Conservation (phyloP, 306 rosid species). For the Rubus idaeus region DNA sequence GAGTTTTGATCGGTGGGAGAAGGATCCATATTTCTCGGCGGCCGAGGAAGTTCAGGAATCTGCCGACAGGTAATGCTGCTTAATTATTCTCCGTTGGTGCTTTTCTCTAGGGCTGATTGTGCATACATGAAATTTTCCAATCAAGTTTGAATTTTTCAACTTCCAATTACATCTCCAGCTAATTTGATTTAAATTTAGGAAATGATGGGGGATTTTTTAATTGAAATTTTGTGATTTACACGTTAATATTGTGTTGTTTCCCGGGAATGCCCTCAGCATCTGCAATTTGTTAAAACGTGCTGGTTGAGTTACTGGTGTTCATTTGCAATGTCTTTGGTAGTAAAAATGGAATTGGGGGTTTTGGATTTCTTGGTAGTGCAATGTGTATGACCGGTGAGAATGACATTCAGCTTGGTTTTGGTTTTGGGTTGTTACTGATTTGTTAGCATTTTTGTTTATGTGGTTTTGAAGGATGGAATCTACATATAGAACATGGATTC, state of each 20-base stretch:
- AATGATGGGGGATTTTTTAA: neutral
- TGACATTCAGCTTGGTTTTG: neutral
- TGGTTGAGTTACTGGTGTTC: neutral
- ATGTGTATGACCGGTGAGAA: neutral
- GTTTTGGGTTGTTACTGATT: constrained; percentile 23
- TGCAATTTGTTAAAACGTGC: neutral
- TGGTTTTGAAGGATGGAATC: constrained; percentile 80
- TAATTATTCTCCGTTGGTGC: neutral
- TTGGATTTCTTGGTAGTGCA: neutral
- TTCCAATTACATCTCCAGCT: neutral
- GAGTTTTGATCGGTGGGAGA: constrained; percentile 92
- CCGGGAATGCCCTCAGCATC: neutral
- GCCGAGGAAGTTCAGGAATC: constrained; percentile 99
- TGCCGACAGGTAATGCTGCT: constrained; percentile 69
- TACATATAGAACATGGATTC: constrained; percentile 73
- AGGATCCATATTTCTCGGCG: constrained; percentile 90
- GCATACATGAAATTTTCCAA: neutral
- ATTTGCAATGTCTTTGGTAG: neutral
- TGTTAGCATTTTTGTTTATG: neutral
- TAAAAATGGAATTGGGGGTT: neutral
- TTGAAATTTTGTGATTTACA: constrained; percentile 5
- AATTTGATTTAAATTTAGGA: neutral
- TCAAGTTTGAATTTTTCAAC: constrained; percentile 6
- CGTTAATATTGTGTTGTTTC: neutral
- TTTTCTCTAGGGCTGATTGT: neutral